Evolutionary conservation across 495 filamentous ascomycete genomes (phyloP).

Genomic region (Parachaetomium inaequale): DNA sequence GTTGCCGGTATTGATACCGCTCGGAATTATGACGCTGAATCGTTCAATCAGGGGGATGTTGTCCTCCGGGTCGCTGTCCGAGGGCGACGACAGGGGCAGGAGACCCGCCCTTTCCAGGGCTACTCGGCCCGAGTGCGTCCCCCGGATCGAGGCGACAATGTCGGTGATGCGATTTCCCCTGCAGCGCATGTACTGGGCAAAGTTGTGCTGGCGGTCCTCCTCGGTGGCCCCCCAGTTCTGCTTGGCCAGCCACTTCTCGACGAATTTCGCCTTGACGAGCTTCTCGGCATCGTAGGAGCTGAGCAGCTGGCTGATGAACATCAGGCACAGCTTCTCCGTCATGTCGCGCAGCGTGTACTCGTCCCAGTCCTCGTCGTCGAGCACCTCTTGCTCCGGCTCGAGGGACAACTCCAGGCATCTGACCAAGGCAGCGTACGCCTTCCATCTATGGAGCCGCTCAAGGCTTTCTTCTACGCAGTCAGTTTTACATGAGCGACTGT

Average conservation of each 20-base stretch:
- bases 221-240: conserved; percentile 51
- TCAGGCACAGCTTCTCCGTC: conserved; percentile 49
- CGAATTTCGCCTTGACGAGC: conserved; percentile 48
- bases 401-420: conserved; percentile 48
- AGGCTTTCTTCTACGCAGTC: conserved; percentile 24
- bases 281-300: conserved; percentile 40
- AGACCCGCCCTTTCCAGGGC: conserved; percentile 44
- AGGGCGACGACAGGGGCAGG: conserved; percentile 20
- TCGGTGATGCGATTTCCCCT: conserved; percentile 46
- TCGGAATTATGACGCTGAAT: conserved; percentile 35
- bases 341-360: conserved; percentile 52
- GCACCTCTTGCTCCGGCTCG: conserved; percentile 48
- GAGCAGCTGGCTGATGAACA: conserved; percentile 45
- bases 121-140: conserved; percentile 36
- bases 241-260: conserved; percentile 54
- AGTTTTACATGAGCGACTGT: not conserved
- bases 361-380: conserved; percentile 47
- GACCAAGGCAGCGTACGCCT: conserved; percentile 51
- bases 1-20: conserved; percentile 33
- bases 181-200: conserved; percentile 39
- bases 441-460: conserved; percentile 37
- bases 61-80: conserved; percentile 20
- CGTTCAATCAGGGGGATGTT: conserved; percentile 15
- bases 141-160: conserved; percentile 38
- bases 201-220: conserved; percentile 45